Base-by-base conservation (phyloP, 2,329 filamentous ascomycete genomes). In the Ascosphaera apis region DNA sequence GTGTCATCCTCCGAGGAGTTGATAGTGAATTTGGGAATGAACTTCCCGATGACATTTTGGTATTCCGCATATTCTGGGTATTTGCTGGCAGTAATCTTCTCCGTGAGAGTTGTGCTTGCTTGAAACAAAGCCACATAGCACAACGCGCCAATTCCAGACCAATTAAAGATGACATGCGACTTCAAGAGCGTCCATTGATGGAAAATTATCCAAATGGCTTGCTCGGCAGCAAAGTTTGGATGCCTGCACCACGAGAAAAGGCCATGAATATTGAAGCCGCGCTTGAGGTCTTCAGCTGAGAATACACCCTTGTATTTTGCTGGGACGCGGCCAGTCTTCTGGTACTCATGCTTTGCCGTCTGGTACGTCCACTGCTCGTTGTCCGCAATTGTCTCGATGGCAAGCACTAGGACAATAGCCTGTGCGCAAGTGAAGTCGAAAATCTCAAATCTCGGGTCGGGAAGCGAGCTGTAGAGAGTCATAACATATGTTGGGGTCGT, bases 361-460 rank as follows among this genome's bases (percentile, higher is more conserved):
- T 98, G 84, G 58, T 73, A 98, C 42, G 70, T 64, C 84, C 84
- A 98, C 56, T 93, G 84, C 52, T 93, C 82, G 42, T 84, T 75
- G 52, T 98, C 88, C 48, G 82, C 80, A 48, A 92, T 68, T 55
- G 68, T 81, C 48, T 92, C 69, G 36, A 76, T 48, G n/a, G 73
- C 52, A 15, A 78, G 58, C 25, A 75, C 57, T 38, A 56, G 59
- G 42, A 74, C 57, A 32, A 75, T 56, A 31, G 57, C 46, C 39
- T 66, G 60, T 2, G 67, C 61, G 50, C 74, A 69, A 31, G 67
- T 44, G 23, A 62, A 53, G 44, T 76, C 84, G 35, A 68, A 65
- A 3, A 68, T 41, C 7, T 76, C 58, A 31, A 78, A 57, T 33
- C 60, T 49, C 52, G 62, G 47, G 12, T 57, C 57, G 11, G 75